phyloP scores from a whole-genome alignment of 192 early-diverging fungal genomes.

The Endogone sp. region DNA sequence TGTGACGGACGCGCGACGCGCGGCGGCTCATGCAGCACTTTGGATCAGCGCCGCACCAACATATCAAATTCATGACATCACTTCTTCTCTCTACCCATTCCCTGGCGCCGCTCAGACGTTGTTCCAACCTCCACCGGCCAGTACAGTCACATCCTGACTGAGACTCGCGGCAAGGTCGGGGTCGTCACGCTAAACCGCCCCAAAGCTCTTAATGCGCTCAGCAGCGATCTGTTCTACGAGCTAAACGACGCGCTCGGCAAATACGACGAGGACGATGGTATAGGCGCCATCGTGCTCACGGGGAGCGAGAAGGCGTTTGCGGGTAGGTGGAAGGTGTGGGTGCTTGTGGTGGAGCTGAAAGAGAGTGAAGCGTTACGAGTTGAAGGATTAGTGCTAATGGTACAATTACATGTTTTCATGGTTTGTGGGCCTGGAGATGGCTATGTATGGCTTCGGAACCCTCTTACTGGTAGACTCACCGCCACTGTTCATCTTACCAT shows the following conservation, averaged over 20 bases:
- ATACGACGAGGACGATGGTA: slow-evolving; percentile 68
- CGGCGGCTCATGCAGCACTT: too few species aligned
- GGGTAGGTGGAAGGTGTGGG: too few species aligned
- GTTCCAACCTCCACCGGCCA: neutral
- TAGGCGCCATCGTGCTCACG: slow-evolving; percentile 93
- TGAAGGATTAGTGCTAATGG: too few species aligned
- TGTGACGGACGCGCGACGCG: too few species aligned
- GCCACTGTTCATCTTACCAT: neutral
- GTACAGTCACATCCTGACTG: slow-evolving; percentile 54
- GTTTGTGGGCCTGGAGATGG: too few species aligned
- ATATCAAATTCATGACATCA: too few species aligned
- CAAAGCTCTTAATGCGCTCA: slow-evolving; percentile 96
- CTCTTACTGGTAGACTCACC: slow-evolving; percentile 9
- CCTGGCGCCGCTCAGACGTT: slow-evolving; percentile 17
- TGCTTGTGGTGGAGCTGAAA: too few species aligned
- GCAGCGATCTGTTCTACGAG: slow-evolving; percentile 87
- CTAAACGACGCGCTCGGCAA: slow-evolving; percentile 81
- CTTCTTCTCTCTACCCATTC: too few species aligned
- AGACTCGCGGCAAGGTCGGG: slow-evolving; percentile 78
- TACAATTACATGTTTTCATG: too few species aligned
- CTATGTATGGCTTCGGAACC: slow-evolving; percentile 3
- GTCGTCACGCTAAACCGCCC: slow-evolving; percentile 90
- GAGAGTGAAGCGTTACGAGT: too few species aligned
- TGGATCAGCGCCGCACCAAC: too few species aligned
- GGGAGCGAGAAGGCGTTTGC: slow-evolving; percentile 97